These are phyloP conservation scores for Microbotryum lychnidis-dioicae DNA, from an alignment of 1,284 basidiomycete genomes.

Conservation along the genomic window DNA sequence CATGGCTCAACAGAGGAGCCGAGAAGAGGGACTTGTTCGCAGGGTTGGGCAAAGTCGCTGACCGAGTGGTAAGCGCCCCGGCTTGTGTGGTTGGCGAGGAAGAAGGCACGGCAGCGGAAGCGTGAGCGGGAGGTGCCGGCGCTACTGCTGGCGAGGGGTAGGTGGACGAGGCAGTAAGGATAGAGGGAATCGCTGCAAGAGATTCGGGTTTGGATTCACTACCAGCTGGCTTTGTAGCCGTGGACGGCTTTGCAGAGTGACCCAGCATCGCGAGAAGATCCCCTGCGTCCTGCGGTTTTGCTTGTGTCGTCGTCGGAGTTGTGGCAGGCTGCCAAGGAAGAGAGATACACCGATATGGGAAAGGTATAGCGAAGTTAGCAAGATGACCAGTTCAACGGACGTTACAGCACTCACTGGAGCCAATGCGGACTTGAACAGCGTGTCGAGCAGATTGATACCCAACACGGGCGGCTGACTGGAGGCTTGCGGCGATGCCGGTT, in stretches of 20 bases:
- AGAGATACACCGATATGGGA: no score
- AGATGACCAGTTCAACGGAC: neutral
- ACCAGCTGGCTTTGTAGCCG: neutral
- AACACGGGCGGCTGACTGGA: neutral
- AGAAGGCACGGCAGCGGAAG: neutral
- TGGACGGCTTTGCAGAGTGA: neutral
- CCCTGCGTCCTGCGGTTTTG: conserved; percentile 9
- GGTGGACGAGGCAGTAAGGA: neutral
- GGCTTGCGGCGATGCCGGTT: conserved; percentile 15
- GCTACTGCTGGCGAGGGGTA: neutral
- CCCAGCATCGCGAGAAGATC: conserved; percentile 22
- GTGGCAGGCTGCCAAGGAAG: no score
- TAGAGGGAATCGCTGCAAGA: neutral
- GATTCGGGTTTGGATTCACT: no score
- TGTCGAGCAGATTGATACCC: conserved; percentile 27
- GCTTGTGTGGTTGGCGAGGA: neutral
- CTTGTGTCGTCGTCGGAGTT: neutral
- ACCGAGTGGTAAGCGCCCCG: neutral
- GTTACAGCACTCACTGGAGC: neutral
- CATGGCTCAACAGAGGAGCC: conserved; percentile 23
- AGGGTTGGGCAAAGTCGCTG: neutral
- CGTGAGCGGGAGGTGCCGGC: neutral
- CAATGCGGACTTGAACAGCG: conserved; percentile 35
- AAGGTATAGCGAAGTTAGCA: no score
- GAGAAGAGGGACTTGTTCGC: conserved; percentile 7